Evolutionary conservation across 192 early-diverging fungal species (phyloP), one percentile per base, ranked within the genome.

Genomic region (Allomyces macrogynus): DNA sequence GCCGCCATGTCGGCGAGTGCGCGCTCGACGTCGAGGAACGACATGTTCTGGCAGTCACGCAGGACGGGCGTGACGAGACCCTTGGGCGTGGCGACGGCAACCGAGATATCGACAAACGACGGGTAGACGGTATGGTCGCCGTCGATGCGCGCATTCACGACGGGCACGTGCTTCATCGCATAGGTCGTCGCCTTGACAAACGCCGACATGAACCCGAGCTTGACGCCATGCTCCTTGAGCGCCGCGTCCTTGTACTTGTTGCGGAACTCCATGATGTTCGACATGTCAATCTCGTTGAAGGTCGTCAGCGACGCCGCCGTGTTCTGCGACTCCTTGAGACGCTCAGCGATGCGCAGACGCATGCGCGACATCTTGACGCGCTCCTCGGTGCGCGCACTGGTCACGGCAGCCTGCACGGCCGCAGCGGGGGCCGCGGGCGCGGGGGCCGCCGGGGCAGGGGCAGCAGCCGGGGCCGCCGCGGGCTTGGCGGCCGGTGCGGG

Each of bases 261-360:
- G 67, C 95, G 91, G 67, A 99, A 77, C 24, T 88, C 82, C 65
- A 99, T 93, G 61, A 99, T 73, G 76, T 87, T 88, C 73, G 83
- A 87, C 95, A 99, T 99, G 74, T 99, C 95, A 40, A 99, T 83
- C 80, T 99, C 95, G 79, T 99, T 99, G 78, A 99, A 99, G 43
- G 95, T 99, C 23, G 95, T 99, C 67, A 99, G 81, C 61, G 92
- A 87, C 26, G 95, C 95, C 11, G 95, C 95, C 61, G 83, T 90
- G 75, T 92, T 86, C 80, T 99, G 95, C 61, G 93, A 90, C 74
- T 92, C 87, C 86, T 99, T 99, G 73, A 99, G 76, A 62, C 91
- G 87, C 76, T 88, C 86, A 60, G 95, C 80, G 65, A 99, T 99
- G 64, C 86, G 85, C 73, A 86, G 74, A 40, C 95, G 89, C 95